These are phyloP conservation scores for Croton laevigatus DNA, from an alignment of 441 rosid genomes.

Conservation along the genomic window DNA sequence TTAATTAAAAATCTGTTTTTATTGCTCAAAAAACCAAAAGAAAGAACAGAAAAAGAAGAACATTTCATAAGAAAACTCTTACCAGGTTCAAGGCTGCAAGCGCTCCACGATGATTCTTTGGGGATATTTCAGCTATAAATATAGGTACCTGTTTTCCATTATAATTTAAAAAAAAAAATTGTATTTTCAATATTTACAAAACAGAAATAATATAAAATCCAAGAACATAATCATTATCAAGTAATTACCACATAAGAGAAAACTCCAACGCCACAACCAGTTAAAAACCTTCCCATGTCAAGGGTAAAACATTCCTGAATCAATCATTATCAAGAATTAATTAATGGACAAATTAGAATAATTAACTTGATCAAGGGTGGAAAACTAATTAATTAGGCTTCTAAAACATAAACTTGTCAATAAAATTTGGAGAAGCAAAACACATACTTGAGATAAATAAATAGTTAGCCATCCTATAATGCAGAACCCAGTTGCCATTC, in stretches of 20 bases:
- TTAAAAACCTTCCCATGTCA: conserved; percentile 72
- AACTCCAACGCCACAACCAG: conserved; percentile 83
- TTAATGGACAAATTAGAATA: neutral
- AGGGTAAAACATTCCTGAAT: conserved; percentile 56
- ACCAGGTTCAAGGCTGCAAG: conserved; percentile 79
- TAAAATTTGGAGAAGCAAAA: neutral
- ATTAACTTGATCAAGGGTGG: neutral
- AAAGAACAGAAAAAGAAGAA: too few relatives aligned
- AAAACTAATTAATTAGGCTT: neutral
- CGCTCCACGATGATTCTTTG: conserved; percentile 83
- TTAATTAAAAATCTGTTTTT: too few relatives aligned
- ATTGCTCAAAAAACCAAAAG: too few relatives aligned
- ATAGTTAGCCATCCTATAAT: conserved; percentile 73
- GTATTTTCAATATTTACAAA: neutral
- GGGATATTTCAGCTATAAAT: conserved; percentile 86
- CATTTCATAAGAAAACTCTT: neutral
- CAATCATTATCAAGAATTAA: neutral
- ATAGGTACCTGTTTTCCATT: conserved; percentile 57
- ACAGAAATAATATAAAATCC: neutral
- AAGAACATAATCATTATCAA: neutral
- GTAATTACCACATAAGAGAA: conserved; percentile 74
- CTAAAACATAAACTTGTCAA: neutral
- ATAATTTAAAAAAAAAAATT: conserved; percentile 8
- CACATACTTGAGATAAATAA: conserved; percentile 50
- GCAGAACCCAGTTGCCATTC: conserved; percentile 68